Percentiles rank a stretch among this genome's conserved stretches.
These are phyloP conservation scores for Polymyxa betae DNA, from an alignment of 208 protist genomes.

Conservation along the genomic window DNA sequence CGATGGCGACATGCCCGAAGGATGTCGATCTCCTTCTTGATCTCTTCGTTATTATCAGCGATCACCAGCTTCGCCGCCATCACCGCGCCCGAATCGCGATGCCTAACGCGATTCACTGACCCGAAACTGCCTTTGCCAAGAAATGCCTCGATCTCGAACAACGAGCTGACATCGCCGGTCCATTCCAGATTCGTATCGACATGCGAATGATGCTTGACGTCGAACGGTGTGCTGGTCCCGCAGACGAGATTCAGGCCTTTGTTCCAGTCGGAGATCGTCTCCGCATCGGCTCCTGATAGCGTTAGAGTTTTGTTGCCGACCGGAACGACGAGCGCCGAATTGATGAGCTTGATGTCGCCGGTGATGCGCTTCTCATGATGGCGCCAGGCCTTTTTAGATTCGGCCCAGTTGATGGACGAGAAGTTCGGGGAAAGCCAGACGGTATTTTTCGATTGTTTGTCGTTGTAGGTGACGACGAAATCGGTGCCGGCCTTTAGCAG, in stretches of 20 bases:
- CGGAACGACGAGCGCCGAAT: neutral
- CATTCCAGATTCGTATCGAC: constrained; percentile 57
- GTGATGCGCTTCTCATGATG: neutral
- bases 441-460: neutral
- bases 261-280: neutral
- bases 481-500: neutral
- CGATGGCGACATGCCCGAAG: constrained; percentile 57
- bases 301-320: neutral
- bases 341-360: neutral
- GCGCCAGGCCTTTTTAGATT: neutral
- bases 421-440: neutral
- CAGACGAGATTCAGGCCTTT: neutral
- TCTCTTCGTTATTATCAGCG: constrained; percentile 32
- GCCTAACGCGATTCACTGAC: constrained; percentile 1
- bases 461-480: neutral
- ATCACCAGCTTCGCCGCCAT: constrained; percentile 40
- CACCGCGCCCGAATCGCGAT: constrained; percentile 25
- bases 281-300: neutral
- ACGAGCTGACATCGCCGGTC: constrained; percentile 8
- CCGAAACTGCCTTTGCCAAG: constrained; percentile 57
- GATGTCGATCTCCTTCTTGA: constrained; percentile 52
- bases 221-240: constrained; percentile 51
- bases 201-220: constrained; percentile 52
- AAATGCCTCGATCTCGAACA: constrained; percentile 27
- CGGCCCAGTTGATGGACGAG: neutral